Conservation (phyloP, 306 rosid species). For the Lathyrus sativus region DNA sequence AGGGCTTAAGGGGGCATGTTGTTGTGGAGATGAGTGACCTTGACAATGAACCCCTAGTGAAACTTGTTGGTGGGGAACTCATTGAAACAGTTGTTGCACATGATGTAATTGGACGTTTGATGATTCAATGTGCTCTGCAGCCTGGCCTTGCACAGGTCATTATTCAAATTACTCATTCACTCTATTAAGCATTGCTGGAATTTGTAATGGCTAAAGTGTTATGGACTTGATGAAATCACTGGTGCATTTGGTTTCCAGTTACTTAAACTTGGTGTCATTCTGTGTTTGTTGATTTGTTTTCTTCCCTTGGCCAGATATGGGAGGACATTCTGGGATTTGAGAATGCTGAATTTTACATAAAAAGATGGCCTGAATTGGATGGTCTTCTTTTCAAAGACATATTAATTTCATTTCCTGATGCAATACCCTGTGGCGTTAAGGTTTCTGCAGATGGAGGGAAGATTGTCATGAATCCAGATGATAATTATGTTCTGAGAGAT, state of each 20-base stretch:
- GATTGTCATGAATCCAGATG: constrained; percentile 87
- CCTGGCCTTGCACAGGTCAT: constrained; percentile 99
- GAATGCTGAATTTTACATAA: constrained; percentile 97
- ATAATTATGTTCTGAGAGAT: constrained; percentile 69
- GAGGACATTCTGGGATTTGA: constrained; percentile 97
- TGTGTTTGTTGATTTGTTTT: constrained; percentile 36
- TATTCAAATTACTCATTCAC: constrained; percentile 31
- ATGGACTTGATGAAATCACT: constrained; percentile 24
- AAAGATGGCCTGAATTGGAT: constrained; percentile 86
- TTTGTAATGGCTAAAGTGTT: constrained; percentile 8
- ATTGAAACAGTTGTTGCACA: constrained; percentile 98
- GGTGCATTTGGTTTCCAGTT: constrained; percentile 21
- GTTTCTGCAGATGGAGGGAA: constrained; percentile 83
- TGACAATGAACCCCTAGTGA: constrained; percentile 93
- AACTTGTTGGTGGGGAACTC: constrained; percentile 96
- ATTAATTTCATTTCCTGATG: constrained; percentile 90
- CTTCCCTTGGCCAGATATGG: constrained; percentile 81
- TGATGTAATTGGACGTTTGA: constrained; percentile 97
- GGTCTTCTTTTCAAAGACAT: constrained; percentile 67
- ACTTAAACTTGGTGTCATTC: constrained; percentile 14
- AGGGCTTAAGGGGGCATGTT: constrained; percentile 85
- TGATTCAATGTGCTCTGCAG: constrained; percentile 98
- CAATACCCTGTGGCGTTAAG: constrained; percentile 95
- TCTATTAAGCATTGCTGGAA: constrained; percentile 30
- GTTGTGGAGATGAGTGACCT: constrained; percentile 99